These are phyloP conservation scores for Thecaphora thlaspeos DNA, from an alignment of 1,284 basidiomycete species.

Conservation along the genomic window DNA sequence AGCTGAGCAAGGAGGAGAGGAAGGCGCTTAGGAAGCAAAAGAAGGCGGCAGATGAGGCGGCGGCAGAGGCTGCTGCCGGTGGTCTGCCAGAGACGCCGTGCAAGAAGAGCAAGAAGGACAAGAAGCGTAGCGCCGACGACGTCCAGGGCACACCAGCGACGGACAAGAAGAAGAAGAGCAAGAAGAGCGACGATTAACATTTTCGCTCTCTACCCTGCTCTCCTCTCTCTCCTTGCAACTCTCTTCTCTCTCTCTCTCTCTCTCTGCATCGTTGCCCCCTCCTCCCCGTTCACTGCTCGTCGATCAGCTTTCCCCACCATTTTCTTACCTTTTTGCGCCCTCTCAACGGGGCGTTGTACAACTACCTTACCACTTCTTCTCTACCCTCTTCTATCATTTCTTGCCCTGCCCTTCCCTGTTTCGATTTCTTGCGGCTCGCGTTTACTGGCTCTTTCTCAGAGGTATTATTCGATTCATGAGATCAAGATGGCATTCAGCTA, in stretches of 20 bases:
- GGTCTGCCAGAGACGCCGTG: slow-evolving; percentile 9
- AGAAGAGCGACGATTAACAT: slow-evolving; percentile 26
- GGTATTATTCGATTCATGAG: too few species aligned
- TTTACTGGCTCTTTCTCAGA: background rate
- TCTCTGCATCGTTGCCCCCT: too few species aligned
- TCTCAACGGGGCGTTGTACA: too few species aligned
- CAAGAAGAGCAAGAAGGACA: slow-evolving; percentile 45
- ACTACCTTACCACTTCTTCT: background rate
- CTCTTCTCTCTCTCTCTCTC: background rate
- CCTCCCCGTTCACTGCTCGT: too few species aligned
- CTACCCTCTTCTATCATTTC: background rate
- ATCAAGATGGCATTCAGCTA: too few species aligned
- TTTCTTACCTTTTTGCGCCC: too few species aligned
- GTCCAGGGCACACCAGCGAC: slow-evolving; percentile 14
- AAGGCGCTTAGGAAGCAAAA: slow-evolving; percentile 50
- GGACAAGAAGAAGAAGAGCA: slow-evolving; percentile 45
- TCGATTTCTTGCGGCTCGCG: slow-evolving; percentile 6
- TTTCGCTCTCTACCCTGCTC: background rate
- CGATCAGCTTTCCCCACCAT: too few species aligned
- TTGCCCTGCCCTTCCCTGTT: slow-evolving; percentile 2
- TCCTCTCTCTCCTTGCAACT: background rate
- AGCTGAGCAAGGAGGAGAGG: slow-evolving; percentile 26
- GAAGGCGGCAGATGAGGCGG: slow-evolving; percentile 3
- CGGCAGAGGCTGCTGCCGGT: slow-evolving; percentile 30
- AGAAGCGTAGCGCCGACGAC: slow-evolving; percentile 13